phyloP scores from a whole-genome alignment of 1,284 basidiomycete species.

The Irpex lacteus region DNA sequence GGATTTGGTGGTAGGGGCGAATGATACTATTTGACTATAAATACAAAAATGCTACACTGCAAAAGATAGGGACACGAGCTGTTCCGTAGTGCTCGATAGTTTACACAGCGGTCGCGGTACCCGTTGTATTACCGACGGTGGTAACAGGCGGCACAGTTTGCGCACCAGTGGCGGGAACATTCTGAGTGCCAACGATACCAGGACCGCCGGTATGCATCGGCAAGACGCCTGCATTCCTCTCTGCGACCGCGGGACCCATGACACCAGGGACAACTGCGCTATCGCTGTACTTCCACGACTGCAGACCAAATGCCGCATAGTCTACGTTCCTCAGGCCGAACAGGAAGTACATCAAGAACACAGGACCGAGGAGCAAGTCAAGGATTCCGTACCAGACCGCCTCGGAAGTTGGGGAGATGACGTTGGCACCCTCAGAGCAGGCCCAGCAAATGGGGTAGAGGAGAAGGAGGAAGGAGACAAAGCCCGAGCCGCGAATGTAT shows the following conservation, averaged over 20 bases:
- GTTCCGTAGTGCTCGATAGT: too few relatives aligned
- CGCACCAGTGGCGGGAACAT: background rate
- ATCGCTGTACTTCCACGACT: conserved; percentile 14
- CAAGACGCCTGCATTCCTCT: background rate
- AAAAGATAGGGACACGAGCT: too few relatives aligned
- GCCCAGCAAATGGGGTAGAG: conserved; percentile 51
- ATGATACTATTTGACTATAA: too few relatives aligned
- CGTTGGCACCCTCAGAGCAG: conserved; percentile 43
- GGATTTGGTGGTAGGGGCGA: too few relatives aligned
- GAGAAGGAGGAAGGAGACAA: conserved; percentile 47
- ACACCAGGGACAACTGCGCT: background rate
- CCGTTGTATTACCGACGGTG: background rate
- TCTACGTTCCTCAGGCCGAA: conserved; percentile 20
- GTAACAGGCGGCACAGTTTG: background rate
- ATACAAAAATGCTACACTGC: too few relatives aligned
- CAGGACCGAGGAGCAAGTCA: conserved; percentile 49
- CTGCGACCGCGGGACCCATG: background rate
- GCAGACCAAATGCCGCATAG: conserved; percentile 19
- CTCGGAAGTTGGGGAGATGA: conserved; percentile 36
- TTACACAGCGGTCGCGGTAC: background rate
- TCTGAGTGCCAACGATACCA: too few relatives aligned
- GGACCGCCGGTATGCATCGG: too few relatives aligned
- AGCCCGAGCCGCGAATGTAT: conserved; percentile 38
- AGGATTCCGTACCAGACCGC: conserved; percentile 54
- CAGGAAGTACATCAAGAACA: conserved; percentile 31